Base-by-base conservation (phyloP, 2,329 filamentous ascomycete genomes). In the Penicillium sumatraense region DNA sequence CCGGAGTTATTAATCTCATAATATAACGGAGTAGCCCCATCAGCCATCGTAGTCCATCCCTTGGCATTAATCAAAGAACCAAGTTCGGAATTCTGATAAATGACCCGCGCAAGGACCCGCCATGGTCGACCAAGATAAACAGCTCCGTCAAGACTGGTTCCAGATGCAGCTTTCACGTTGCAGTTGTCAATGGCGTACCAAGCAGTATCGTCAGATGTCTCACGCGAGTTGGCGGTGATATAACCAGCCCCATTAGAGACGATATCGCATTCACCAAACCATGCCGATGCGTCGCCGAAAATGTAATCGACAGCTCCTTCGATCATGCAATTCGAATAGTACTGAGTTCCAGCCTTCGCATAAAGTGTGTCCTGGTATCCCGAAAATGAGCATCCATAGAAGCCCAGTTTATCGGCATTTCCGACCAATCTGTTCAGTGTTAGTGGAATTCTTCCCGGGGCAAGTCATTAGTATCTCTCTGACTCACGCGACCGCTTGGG, bases 281-380 rank as follows among this genome's bases (percentile, higher is more conserved):
- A 69, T 9, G 62, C 65, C 0, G 66, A 68, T 1, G 61, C 71
- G 33, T 66, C 67, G 21, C 72, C 72, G 47, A 74, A 74, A 24
- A 74, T 73, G 49, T 70, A 74, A 57, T 74, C 72, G 3, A 67
- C 64, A 1, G 70, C 68, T 8, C 69, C 69, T 59, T 71, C 66
- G 16, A 72, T 66, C 49, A 59, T 58, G 57, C 64, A 72, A 35
- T 72, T 70, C 7, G 61, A 64, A 51, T 73, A 73, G 45, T 72
- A 72, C 36, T 74, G 72, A 3, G 58, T 64, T 10, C 71, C 71
- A 2, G 64, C 44, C 45, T 72, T 71, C 6, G 67, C 72, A 16
- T 72, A 72, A 5, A 74, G 58, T 0, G 72, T 75, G 40, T 75
- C 72, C 41, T 74, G 72, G 45, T 73, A 74, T 2, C 72, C 68